phyloP scores from a whole-genome alignment of 345 rosid genomes.

The Acer yangbiense region DNA sequence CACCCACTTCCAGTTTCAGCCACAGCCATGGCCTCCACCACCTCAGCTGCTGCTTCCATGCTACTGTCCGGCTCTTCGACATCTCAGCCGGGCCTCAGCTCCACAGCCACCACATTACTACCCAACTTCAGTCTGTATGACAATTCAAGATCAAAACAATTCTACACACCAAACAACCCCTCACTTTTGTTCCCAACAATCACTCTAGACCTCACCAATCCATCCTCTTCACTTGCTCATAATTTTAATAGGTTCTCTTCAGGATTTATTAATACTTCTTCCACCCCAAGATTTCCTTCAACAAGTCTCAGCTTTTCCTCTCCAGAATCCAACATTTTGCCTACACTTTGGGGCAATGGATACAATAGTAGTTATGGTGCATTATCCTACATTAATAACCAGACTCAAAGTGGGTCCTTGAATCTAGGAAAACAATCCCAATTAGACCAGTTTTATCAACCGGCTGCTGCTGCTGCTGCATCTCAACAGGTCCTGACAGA shows the following conservation, averaged over 20 bases:
- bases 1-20: slow-evolving; percentile 76
- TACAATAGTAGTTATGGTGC: slow-evolving; percentile 30
- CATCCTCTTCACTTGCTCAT: slow-evolving; percentile 40
- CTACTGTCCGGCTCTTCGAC: slow-evolving; percentile 69
- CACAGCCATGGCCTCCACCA: slow-evolving; percentile 82
- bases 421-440: slow-evolving; percentile 37
- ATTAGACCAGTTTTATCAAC: slow-evolving; percentile 24
- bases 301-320: slow-evolving; percentile 55
- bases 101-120: slow-evolving; percentile 19
- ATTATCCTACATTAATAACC: slow-evolving; percentile 33
- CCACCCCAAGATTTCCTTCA: slow-evolving; percentile 45
- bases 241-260: slow-evolving; percentile 47
- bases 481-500: slow-evolving; percentile 61
- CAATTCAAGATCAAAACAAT: slow-evolving; percentile 45
- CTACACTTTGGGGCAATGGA: slow-evolving; percentile 55
- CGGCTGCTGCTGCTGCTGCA: slow-evolving; percentile 1
- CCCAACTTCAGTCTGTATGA: slow-evolving; percentile 51
- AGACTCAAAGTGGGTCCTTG: slow-evolving; percentile 27
- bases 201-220: slow-evolving; percentile 77
- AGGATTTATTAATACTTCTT: slow-evolving; percentile 22
- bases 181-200: slow-evolving; percentile 64
- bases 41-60: slow-evolving; percentile 84
- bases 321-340: slow-evolving; percentile 42
- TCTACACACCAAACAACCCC: slow-evolving; percentile 44
- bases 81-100: slow-evolving; percentile 32